Evolutionary conservation across 495 filamentous ascomycete genomes (phyloP).

Genomic region (Aspergillus nanangensis): DNA sequence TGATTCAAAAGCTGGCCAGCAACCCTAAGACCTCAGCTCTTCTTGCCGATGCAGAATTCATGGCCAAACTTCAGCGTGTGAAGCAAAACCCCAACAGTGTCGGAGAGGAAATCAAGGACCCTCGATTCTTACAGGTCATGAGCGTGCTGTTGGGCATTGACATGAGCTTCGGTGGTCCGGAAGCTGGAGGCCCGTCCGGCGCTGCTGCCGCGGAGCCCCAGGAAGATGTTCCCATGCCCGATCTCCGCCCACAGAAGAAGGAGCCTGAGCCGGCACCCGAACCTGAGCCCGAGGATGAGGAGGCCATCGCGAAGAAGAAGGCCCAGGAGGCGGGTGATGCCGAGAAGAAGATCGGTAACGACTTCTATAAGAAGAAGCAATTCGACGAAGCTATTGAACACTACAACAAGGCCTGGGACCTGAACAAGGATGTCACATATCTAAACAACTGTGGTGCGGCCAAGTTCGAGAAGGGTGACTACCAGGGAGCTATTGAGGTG

Average conservation of each 20-base stretch:
- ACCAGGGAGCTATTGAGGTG: slow-evolving; percentile 74
- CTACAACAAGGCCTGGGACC: slow-evolving; percentile 92
- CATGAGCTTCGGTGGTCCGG: slow-evolving; percentile 72
- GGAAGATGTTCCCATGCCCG: slow-evolving; percentile 78
- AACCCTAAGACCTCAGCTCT: slow-evolving; percentile 90
- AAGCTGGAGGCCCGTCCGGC: slow-evolving; percentile 42
- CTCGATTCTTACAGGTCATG: slow-evolving; percentile 88
- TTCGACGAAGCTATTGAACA: slow-evolving; percentile 93
- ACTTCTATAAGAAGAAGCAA: slow-evolving; percentile 95
- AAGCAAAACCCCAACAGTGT: slow-evolving; percentile 76
- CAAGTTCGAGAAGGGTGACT: slow-evolving; percentile 93
- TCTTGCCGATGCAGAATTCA: slow-evolving; percentile 83
- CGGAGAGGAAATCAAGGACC: slow-evolving; percentile 79
- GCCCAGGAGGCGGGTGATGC: slow-evolving; percentile 90
- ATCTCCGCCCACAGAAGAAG: slow-evolving; percentile 53
- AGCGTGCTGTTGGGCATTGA: slow-evolving; percentile 91
- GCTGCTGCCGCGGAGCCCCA: slow-evolving; percentile 48
- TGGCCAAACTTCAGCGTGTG: slow-evolving; percentile 79
- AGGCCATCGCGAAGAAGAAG: slow-evolving; percentile 75
- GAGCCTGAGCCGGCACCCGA: slow-evolving; percentile 59
- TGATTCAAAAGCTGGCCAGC: slow-evolving; percentile 82
- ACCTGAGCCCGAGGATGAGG: slow-evolving; percentile 70
- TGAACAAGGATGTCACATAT: slow-evolving; percentile 95
- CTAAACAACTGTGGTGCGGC: slow-evolving; percentile 94
- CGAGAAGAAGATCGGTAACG: slow-evolving; percentile 91